Percentiles rank a stretch among this genome's conserved stretches.
Conservation (phyloP, 1,284 basidiomycete genomes). For the Rhizoctonia solani region DNA sequence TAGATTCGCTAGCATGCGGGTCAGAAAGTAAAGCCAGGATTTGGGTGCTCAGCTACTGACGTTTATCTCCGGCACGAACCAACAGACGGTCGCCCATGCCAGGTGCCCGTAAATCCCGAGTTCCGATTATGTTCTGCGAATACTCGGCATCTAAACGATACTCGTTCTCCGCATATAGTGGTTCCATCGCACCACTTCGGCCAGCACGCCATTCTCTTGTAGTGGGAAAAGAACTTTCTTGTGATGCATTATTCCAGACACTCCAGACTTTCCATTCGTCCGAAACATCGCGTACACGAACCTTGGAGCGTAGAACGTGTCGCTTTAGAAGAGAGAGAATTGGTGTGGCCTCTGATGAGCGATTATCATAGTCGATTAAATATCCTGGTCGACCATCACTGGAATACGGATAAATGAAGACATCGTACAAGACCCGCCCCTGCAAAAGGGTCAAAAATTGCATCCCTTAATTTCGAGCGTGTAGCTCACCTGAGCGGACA, state of each 20-base stretch:
- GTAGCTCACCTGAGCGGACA: slow-evolving; percentile 79
- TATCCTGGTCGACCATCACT: slow-evolving; percentile 59
- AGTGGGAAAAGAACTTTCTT: slow-evolving; percentile 37
- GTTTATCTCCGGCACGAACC: slow-evolving; percentile 67
- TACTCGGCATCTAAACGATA: slow-evolving; percentile 35
- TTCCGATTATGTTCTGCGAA: slow-evolving; percentile 46
- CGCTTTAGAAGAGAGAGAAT: slow-evolving; percentile 68
- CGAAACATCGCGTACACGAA: slow-evolving; percentile 77
- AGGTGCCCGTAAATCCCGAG: slow-evolving; percentile 73
- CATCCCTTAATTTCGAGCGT: neutral
- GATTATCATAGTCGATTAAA: slow-evolving; percentile 74
- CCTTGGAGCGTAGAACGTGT: slow-evolving; percentile 88
- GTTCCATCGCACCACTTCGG: slow-evolving; percentile 68
- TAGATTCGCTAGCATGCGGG: slow-evolving; percentile 52
- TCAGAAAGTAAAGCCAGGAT: slow-evolving; percentile 27
- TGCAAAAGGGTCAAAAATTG: slow-evolving; percentile 46
- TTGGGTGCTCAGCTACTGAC: slow-evolving; percentile 54
- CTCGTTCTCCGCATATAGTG: slow-evolving; percentile 56
- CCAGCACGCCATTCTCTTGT: slow-evolving; percentile 59
- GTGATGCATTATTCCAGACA: slow-evolving; percentile 63
- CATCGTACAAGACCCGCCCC: slow-evolving; percentile 89
- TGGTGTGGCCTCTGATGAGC: slow-evolving; percentile 46
- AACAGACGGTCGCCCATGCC: slow-evolving; percentile 78
- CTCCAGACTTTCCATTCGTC: slow-evolving; percentile 79
- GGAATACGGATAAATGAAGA: slow-evolving; percentile 76